These are phyloP conservation scores for Sabuloglossum arenarium DNA, from an alignment of 495 filamentous ascomycete genomes.

Conservation along the genomic window DNA sequence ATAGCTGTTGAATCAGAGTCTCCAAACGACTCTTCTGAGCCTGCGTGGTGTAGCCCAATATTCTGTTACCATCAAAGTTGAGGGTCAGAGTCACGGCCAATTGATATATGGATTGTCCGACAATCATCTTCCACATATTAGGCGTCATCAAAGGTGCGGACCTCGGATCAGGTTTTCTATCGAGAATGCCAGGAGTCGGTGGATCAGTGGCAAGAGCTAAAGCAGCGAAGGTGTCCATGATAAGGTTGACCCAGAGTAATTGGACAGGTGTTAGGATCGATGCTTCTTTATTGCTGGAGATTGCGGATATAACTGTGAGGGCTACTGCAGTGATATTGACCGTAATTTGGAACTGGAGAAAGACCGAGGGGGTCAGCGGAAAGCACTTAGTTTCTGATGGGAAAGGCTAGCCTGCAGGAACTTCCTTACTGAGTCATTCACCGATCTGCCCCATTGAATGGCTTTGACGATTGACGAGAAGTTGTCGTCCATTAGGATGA, in stretches of 20 bases:
- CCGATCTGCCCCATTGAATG: constrained; percentile 70
- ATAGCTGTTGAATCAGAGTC: constrained; percentile 75
- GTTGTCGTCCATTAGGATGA: constrained; percentile 87
- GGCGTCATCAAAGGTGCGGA: constrained; percentile 54
- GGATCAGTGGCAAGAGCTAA: constrained; percentile 74
- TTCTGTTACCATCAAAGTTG: constrained; percentile 47
- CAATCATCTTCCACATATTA: constrained; percentile 94
- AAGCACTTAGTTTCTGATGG: too few relatives aligned
- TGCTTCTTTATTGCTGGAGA: constrained; percentile 37
- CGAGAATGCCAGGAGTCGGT: constrained; percentile 43
- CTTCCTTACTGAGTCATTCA: constrained; percentile 79
- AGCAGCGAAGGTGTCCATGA: constrained; percentile 94
- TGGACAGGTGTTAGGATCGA: constrained; percentile 72
- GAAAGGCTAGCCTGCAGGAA: constrained; percentile 55
- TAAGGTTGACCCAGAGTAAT: constrained; percentile 79
- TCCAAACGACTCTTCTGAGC: too few relatives aligned
- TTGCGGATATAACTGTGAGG: constrained; percentile 63
- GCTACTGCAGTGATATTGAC: constrained; percentile 78
- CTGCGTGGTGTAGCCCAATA: too few relatives aligned
- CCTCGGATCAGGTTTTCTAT: constrained; percentile 58
- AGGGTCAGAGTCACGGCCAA: constrained; percentile 58
- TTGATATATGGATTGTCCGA: constrained; percentile 68
- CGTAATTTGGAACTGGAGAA: constrained; percentile 67
- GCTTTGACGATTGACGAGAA: constrained; percentile 81
- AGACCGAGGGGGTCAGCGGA: background rate